Base-by-base conservation (phyloP, 2,329 filamentous ascomycete genomes). In the Penicillium sp. region DNA sequence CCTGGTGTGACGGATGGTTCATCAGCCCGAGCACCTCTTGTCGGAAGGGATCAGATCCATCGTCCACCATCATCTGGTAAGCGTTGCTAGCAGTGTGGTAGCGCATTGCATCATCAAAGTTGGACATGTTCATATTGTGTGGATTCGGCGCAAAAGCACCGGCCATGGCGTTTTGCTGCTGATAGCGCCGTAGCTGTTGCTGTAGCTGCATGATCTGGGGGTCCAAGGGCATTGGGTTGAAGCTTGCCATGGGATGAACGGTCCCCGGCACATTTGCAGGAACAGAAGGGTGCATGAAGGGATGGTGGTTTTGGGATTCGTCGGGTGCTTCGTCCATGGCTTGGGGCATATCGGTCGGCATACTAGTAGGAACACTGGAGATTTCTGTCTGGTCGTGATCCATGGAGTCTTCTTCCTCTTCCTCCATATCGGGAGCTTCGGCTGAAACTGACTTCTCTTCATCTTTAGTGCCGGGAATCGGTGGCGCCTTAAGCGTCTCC, bases 401-500 rank as follows among this genome's bases (percentile, higher is more conserved):
- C 55, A 61, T 62, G 10, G 61, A 22, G 43, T 62, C 59, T 12
- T 67, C 59, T 12, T 65, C 64, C 10, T 67, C 58, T 15, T 65
- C 64, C 20, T 49, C 53, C 54, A 57, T 50, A n/a, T 65, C 62
- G 15, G 62, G 58, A n/a, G 52, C 61, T 22, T 57, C 64, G 35
- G 58, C 60, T 28, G 61, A 57, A n/a, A 61, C 57, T 5, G 63
- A 60, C 7, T 59, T 58, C 17, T 75, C 73, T 6, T 72, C 67
- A 6, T 62, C 68, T 64, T 68, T 75, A 54, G 55, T 60, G n/a
- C 63, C 73, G 56, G 69, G 70, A 14, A 71, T 58, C 5, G 72
- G 64, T 0, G 83, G 79, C 35, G 83, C 80, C 74, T 90, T 90
- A 62, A 86, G 84, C 39, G 86, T 80, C 69, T 96, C 92, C 77